Evolutionary conservation across 2,329 filamentous ascomycete genomes (phyloP), one percentile per base, ranked within the genome.

Genomic region (Nemania sp.): DNA sequence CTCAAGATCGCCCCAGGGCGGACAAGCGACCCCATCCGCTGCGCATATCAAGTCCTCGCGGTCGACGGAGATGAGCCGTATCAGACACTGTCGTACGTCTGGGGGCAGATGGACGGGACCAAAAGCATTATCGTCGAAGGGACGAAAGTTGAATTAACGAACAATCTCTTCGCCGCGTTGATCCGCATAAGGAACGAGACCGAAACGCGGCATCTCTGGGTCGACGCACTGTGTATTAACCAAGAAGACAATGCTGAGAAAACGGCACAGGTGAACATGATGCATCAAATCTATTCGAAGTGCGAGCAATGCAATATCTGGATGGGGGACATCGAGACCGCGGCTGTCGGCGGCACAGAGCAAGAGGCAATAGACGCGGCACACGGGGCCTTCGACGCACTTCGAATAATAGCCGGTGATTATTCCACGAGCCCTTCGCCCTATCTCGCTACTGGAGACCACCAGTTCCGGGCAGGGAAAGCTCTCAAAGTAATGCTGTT

Each of bases 221-320:
- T 63, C 7, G 64, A 66, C 41, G 59, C 61, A 9, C 50, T 67
- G n/a, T 65, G 66, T 19, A 66, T 67, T 51, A 65, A 68, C 50
- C 64, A 68, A 37, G 28, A 56, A 14, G 61, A 66, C 15, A 20
- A 39, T 5, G 50, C 46, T 5, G 64, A 68, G 43, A 68, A 64
- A 47, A 57, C 36, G 37, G 19, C 44, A 4, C 66, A 68, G 46
- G 61, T 68, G 5, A 50, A 60, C 17, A 54, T 61, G 41, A 68
- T 68, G 66, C 55, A 57, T 24, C 48, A 48, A 6, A 66, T 68
- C 12, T 68, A 65, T 24, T 14, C 44, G 1, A 31, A 34, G 2
- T 61, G 58, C 30, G 28, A 34, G 24, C 50, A 49, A 17, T 61
- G 58, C 24, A 39, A 49, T 22, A 39, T 61, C n/a, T 53, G 56